Evolutionary conservation across 192 early-diverging fungal species (phyloP).

Genomic region (Linnemannia schmuckeri): DNA sequence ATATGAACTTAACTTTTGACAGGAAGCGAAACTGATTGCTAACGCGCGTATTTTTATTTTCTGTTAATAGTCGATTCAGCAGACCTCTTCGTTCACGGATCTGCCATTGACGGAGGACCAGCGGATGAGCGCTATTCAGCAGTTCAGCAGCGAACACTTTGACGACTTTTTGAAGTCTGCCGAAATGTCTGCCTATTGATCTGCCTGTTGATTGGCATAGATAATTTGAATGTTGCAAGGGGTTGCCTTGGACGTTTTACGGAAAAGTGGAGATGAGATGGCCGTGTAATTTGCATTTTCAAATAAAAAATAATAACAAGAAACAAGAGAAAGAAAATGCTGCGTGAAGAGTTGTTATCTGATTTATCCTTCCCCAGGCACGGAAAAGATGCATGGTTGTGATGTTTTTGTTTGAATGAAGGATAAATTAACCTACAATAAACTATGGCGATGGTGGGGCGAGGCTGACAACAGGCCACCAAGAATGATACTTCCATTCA

Average conservation of each 20-base stretch:
- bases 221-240: not conserved
- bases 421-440: not conserved
- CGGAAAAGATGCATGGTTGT: not conserved
- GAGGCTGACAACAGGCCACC: constrained; percentile 45
- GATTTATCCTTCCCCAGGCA: not conserved
- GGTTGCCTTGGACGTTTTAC: not conserved
- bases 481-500: constrained; percentile 50
- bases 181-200: constrained; percentile 31
- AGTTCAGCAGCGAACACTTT: constrained; percentile 53
- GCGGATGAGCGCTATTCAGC: constrained; percentile 36
- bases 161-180: constrained; percentile 41
- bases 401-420: not conserved
- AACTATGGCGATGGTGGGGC: not conserved
- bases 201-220: not conserved
- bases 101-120: constrained; percentile 39
- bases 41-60: not conserved
- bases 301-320: not conserved
- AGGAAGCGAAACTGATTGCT: not conserved
- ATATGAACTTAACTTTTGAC: not conserved
- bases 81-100: constrained; percentile 19
- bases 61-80: constrained; percentile 26
- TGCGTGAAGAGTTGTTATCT: not conserved
- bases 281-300: not conserved
- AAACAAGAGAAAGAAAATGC: not conserved
- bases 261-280: not conserved